Percentiles rank a stretch among this genome's conserved stretches.
phyloP scores from a whole-genome alignment of 768 basidiomycete species.

The Russula griseocarnosa region DNA sequence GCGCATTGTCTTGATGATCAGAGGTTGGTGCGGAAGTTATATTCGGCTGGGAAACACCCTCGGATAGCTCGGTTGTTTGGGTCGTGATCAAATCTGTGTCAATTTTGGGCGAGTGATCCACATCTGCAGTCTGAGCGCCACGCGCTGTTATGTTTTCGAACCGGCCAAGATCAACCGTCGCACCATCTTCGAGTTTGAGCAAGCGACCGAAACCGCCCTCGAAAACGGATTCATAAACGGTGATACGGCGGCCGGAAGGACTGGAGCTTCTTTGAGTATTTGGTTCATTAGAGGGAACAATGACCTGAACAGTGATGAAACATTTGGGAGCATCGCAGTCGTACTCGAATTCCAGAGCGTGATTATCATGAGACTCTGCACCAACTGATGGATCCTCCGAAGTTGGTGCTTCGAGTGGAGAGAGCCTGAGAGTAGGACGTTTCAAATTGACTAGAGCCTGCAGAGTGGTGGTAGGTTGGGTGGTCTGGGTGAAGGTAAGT shows the following conservation, averaged over 20 bases:
- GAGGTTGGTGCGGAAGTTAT: constrained; percentile 31
- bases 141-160: constrained; percentile 45
- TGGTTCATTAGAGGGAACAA: constrained; percentile 57
- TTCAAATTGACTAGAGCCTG: constrained; percentile 95
- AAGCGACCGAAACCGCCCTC: constrained; percentile 80
- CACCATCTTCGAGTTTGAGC: constrained; percentile 72
- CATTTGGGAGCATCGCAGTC: constrained; percentile 89
- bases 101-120: not conserved
- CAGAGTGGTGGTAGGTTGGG: constrained; percentile 86
- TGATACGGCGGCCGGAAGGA: constrained; percentile 41
- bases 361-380: constrained; percentile 53
- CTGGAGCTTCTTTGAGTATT: constrained; percentile 42
- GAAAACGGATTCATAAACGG: constrained; percentile 60
- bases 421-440: constrained; percentile 78
- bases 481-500: constrained; percentile 42
- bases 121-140: not conserved
- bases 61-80: constrained; percentile 12
- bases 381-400: constrained; percentile 40
- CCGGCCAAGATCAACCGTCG: constrained; percentile 74
- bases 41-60: constrained; percentile 1
- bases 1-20: constrained; percentile 27
- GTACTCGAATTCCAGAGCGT: constrained; percentile 86
- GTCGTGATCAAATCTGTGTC: constrained; percentile 9
- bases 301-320: constrained; percentile 70
- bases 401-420: constrained; percentile 49